Conservation (phyloP, 495 filamentous ascomycete genomes). For the Hapsidospora chrysogenum region DNA sequence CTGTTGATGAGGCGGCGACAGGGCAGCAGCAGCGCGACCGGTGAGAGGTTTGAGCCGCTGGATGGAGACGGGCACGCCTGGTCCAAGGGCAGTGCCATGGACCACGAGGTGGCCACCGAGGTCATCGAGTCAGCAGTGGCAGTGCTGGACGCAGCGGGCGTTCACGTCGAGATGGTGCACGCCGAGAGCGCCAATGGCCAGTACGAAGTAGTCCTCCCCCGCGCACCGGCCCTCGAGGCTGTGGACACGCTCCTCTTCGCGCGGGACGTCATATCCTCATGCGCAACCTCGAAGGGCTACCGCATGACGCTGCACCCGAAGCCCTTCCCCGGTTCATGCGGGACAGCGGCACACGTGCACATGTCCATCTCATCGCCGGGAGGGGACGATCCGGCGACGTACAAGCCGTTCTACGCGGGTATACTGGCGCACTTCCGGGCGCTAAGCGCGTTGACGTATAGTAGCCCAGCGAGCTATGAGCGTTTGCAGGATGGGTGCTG, state of each 20-base stretch:
- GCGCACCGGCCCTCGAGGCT: slow-evolving; percentile 44
- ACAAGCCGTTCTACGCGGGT: slow-evolving; percentile 47
- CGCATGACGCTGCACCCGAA: slow-evolving; percentile 68
- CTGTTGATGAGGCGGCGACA: slow-evolving; percentile 39
- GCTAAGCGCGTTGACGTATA: slow-evolving; percentile 47
- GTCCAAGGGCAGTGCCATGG: slow-evolving; percentile 39
- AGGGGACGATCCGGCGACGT: slow-evolving; percentile 16
- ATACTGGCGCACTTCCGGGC: slow-evolving; percentile 44
- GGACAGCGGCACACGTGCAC: slow-evolving; percentile 54
- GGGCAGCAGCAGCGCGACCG: slow-evolving; percentile 12
- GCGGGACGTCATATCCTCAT: slow-evolving; percentile 45
- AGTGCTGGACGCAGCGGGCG: slow-evolving; percentile 39
- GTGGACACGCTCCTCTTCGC: slow-evolving; percentile 60
- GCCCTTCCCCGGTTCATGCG: slow-evolving; percentile 39
- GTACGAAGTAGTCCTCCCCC: slow-evolving; percentile 64
- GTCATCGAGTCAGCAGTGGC: slow-evolving; percentile 41
- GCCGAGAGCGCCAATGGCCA: slow-evolving; percentile 60
- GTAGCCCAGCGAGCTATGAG: slow-evolving; percentile 41
- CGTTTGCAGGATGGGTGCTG: slow-evolving; percentile 50
- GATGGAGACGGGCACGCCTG: slow-evolving; percentile 50
- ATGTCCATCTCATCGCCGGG: slow-evolving; percentile 37
- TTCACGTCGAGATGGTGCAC: slow-evolving; percentile 61
- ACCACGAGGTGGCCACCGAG: slow-evolving; percentile 19
- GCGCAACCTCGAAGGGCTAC: slow-evolving; percentile 40
- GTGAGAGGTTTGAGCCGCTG: too few relatives aligned